Base-by-base conservation (phyloP, 2,329 filamentous ascomycete genomes). In the Fusarium lateritium region DNA sequence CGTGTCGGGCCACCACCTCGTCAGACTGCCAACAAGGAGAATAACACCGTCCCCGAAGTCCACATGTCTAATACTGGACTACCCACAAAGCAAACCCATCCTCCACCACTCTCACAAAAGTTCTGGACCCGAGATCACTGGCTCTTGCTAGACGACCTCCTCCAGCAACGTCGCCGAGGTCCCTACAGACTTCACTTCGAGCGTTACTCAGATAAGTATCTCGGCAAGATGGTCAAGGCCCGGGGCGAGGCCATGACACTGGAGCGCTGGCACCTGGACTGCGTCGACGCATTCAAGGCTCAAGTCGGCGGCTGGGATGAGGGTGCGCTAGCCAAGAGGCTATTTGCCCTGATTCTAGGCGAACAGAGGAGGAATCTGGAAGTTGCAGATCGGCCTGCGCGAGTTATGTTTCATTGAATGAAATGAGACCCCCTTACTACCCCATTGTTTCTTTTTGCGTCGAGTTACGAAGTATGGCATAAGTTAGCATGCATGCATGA, bases 231-330 rank as follows among this genome's bases (percentile, higher is more conserved):
- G 26, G 83, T 88, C 57, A 74, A 76, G 24, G 82, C 83, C 28
- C 81, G 84, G 36, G 84, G 81, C 45, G 79, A 83, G 73, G 75
- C 77, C 6, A 79, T 89, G 78, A 65, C 78, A 22, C 78, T 89
- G 19, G 82, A 88, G 75, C 74, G 79, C 58, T 89, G 86, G 86
- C 87, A 89, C 62, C 76, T 89, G 19, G 86, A 89, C 61, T 82
- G 88, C 55, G 81, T 89, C 24, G 84, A 88, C 60, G 86, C 83
- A 5, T 89, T 89, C 70, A 78, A 77, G 58, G 73, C 73, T 14
- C 79, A 84, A 60, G 80, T 86, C 4, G 82, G 82, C 19, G 81
- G 78, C 11, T 89, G 86, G 86, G 82, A 84, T 22, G 86, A 84
- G 68, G 77, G 70, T 9, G 76, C 76, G 13, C 75, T 89, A 8